Percentiles rank a stretch among this genome's conserved stretches.
These are phyloP conservation scores for Boletellus deceptivus DNA, from an alignment of 1,284 basidiomycete species.

Conservation along the genomic window DNA sequence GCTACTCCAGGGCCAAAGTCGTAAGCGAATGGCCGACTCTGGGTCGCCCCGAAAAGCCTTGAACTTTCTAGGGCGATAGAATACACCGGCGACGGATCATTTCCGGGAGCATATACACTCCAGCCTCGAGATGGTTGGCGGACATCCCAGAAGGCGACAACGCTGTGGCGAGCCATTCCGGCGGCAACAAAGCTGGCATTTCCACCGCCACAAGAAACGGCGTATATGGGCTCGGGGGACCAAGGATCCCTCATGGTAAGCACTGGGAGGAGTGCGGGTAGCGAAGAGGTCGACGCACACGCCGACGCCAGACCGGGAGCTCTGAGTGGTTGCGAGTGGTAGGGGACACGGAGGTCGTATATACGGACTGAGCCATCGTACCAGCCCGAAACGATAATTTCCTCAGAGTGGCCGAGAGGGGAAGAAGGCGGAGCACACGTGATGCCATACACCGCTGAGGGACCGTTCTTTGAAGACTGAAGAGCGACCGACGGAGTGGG, in stretches of 20 bases:
- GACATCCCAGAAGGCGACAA: slow-evolving; percentile 77
- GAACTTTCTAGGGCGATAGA: slow-evolving; percentile 67
- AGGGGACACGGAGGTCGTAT: slow-evolving; percentile 64
- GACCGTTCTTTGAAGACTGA: slow-evolving; percentile 35
- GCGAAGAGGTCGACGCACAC: slow-evolving; percentile 10
- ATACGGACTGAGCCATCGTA: slow-evolving; percentile 69
- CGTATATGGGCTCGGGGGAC: slow-evolving; percentile 70
- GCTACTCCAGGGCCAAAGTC: slow-evolving; percentile 71
- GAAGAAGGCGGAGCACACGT: slow-evolving; percentile 55
- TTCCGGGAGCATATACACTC: slow-evolving; percentile 74
- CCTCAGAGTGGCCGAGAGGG: slow-evolving; percentile 65
- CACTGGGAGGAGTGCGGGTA: slow-evolving; percentile 46
- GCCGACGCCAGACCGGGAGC: background rate
- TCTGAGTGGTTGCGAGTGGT: background rate
- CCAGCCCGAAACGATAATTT: slow-evolving; percentile 76
- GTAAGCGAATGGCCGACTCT: slow-evolving; percentile 69
- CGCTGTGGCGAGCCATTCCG: slow-evolving; percentile 69
- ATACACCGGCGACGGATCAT: slow-evolving; percentile 73
- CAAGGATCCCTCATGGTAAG: slow-evolving; percentile 62
- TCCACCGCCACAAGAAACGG: slow-evolving; percentile 67
- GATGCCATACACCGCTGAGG: slow-evolving; percentile 68
- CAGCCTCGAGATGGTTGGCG: slow-evolving; percentile 58
- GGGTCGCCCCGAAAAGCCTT: slow-evolving; percentile 70
- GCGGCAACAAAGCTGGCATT: slow-evolving; percentile 62
- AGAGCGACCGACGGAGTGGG: slow-evolving; percentile 47